Conservation (phyloP, 2,329 filamentous ascomycete genomes). For the Coniochaeta prunicola region DNA sequence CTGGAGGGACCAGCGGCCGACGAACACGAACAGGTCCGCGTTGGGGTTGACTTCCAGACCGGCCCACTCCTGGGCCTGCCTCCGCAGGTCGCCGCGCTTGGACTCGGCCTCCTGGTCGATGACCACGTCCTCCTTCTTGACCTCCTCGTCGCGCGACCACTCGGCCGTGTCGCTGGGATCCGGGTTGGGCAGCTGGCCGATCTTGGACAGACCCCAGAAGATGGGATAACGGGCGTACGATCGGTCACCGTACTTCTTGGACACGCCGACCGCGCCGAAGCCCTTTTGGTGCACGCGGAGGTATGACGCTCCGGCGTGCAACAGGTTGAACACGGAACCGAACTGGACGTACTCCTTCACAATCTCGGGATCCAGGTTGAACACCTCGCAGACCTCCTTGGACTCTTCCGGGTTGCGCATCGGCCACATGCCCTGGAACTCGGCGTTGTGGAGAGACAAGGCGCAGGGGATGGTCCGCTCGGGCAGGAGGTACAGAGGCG, state of each 20-base stretch:
- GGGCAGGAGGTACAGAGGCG: constrained; percentile 58
- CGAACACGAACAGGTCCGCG: constrained; percentile 61
- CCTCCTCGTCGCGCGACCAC: constrained; percentile 45
- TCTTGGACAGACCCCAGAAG: constrained; percentile 58
- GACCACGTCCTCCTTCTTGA: constrained; percentile 37
- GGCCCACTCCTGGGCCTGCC: constrained; percentile 62
- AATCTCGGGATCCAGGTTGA: constrained; percentile 50
- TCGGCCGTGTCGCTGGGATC: constrained; percentile 58
- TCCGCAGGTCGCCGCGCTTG: constrained; percentile 42
- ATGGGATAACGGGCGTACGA: constrained; percentile 61
- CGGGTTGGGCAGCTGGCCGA: constrained; percentile 57
- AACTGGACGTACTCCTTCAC: constrained; percentile 59
- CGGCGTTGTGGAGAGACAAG: constrained; percentile 60
- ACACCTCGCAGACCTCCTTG: constrained; percentile 57
- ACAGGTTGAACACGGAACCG: constrained; percentile 61
- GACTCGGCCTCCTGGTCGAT: constrained; percentile 50
- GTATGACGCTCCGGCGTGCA: constrained; percentile 60
- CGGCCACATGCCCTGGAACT: constrained; percentile 63
- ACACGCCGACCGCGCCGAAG: constrained; percentile 61
- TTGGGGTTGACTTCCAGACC: constrained; percentile 52
- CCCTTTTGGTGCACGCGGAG: constrained; percentile 60
- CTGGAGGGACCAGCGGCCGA: constrained; percentile 62
- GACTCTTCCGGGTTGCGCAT: constrained; percentile 55
- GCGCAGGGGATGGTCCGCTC: constrained; percentile 50
- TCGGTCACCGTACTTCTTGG: constrained; percentile 60